These are phyloP conservation scores for Fusarium guadeloupense DNA, from an alignment of 2,329 filamentous ascomycete species.

Conservation along the genomic window DNA sequence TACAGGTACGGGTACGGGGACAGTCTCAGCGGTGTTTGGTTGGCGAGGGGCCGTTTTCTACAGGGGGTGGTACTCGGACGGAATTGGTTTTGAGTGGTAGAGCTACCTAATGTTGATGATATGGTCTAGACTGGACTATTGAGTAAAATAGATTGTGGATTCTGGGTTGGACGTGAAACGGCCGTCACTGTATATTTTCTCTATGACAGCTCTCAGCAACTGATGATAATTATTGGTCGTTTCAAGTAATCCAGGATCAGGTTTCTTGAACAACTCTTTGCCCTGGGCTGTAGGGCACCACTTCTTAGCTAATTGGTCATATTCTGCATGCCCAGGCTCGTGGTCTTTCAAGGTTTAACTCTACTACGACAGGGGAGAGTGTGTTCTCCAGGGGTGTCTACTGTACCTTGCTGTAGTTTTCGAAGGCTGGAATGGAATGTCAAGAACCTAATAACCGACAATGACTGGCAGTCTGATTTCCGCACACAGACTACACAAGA, in stretches of 20 bases:
- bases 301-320: background rate
- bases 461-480: background rate
- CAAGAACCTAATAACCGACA: background rate
- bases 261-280: background rate
- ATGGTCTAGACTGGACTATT: conserved; percentile 1
- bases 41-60: conserved; percentile 4
- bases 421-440: background rate
- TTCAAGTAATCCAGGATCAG: conserved; percentile 24
- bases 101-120: background rate
- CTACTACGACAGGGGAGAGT: too few species aligned
- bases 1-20: too few species aligned
- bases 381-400: background rate
- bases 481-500: background rate
- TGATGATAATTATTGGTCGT: background rate
- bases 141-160: background rate
- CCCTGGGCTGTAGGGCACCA: too few species aligned
- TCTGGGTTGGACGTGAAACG: background rate
- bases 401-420: background rate
- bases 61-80: conserved; percentile 12
- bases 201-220: too few species aligned
- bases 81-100: background rate
- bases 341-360: background rate
- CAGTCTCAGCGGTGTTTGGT: conserved; percentile 15
- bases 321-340: background rate
- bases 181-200: background rate